Evolutionary conservation across 345 rosid genomes (phyloP), one percentile per base, ranked within the genome.

Genomic region (Streptanthus diversifolius): DNA sequence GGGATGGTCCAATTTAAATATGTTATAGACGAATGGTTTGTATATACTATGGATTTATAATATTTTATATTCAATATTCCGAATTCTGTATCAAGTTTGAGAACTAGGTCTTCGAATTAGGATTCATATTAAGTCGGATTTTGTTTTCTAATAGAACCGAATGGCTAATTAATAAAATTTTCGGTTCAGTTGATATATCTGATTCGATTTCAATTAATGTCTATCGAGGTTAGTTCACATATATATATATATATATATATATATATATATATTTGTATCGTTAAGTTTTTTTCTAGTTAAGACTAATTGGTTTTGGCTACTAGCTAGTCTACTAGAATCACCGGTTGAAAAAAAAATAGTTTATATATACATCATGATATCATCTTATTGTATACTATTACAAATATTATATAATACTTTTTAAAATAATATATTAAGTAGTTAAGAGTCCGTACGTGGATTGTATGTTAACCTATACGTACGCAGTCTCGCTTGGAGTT

Each of bases 401-500:
- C 41, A 19, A 24, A 44, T 22, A 15, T 35, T 44, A 3, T 43
- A 30, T 25, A 19, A 19, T 8, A 22, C 5, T 13, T 11, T 13
- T 12, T 0, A 43, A 43, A 65, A 24, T 63, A 24, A 29, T 18
- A 65, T 65, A 47, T 36, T 48, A 29, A 27, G 41, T 75, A 19
- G 63, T 30, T 39, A 7, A 60, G 41, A 52, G 58, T 12, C 49
- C 41, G 51, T 68, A 75, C 74, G 79, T 75, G 74, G 74, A 68
- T 41, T 52, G 58, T 33, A 41, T 75, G 70, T 2, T 61, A 60
- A 53, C 70, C 45, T 32, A 19, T 62, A 43, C 69, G 69, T 43
- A 52, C 49, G 74, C 17, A 36, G 68, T 74, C 66, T 66, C 60
- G 7, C n/a, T 25, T 44, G 54, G 44, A 32, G 11, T 69, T 74